These are phyloP conservation scores for Metschnikowia lochheadii DNA, from an alignment of 805 yeast genomes.

Conservation along the genomic window DNA sequence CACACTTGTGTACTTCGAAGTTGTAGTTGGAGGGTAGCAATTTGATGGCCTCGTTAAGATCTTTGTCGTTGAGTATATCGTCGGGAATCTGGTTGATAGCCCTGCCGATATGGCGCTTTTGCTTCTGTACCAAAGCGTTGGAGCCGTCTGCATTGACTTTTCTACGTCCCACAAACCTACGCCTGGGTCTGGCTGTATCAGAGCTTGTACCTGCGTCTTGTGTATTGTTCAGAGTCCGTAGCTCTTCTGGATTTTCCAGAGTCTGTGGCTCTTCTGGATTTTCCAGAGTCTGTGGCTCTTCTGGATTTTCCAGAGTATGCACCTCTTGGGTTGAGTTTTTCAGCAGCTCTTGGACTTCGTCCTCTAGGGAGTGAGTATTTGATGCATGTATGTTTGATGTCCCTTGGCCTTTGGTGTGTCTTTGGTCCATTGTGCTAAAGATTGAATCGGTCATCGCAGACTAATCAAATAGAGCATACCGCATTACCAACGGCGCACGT, in stretches of 20 bases:
- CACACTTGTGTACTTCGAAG: conserved; percentile 92
- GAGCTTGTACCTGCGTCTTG: background rate
- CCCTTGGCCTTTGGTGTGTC: background rate
- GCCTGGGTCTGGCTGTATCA: conserved; percentile 30
- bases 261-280: background rate
- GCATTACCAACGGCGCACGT: background rate
- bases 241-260: too few relatives aligned
- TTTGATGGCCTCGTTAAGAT: conserved; percentile 76
- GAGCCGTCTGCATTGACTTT: conserved; percentile 3
- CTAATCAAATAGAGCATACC: background rate
- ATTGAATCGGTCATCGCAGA: background rate
- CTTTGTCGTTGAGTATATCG: conserved; percentile 75
- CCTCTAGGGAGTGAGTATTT: too few relatives aligned
- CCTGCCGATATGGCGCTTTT: conserved; percentile 42
- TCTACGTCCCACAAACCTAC: conserved; percentile 56
- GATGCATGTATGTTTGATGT: background rate
- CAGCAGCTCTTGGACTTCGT: background rate
- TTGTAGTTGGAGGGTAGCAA: conserved; percentile 87
- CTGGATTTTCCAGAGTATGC: too few relatives aligned
- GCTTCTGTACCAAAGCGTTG: conserved; percentile 9
- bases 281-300: background rate
- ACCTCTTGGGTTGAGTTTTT: too few relatives aligned
- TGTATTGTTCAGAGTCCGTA: background rate
- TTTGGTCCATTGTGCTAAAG: background rate
- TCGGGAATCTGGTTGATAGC: conserved; percentile 84